phyloP scores from a whole-genome alignment of 2,329 filamentous ascomycete species.

The Tolypocladium amazonense region DNA sequence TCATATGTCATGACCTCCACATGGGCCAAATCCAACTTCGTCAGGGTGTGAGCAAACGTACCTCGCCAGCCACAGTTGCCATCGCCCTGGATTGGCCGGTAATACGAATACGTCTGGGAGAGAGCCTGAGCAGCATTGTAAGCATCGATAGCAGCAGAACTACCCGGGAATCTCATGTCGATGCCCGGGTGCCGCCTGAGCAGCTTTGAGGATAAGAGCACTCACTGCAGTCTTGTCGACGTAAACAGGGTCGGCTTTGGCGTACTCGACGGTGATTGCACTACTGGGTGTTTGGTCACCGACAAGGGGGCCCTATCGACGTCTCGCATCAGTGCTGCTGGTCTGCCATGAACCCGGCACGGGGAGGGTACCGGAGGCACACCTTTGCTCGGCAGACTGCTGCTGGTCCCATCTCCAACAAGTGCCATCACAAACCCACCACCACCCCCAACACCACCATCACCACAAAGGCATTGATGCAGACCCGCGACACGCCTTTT shows the following conservation, averaged over 20 bases:
- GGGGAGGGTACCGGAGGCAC: too few relatives aligned
- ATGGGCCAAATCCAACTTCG: too few relatives aligned
- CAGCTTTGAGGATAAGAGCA: conserved; percentile 9
- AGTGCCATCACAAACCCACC: too few relatives aligned
- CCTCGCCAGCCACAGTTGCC: conserved; percentile 98
- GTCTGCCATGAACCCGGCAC: too few relatives aligned
- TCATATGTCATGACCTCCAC: too few relatives aligned
- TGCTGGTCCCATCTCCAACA: too few relatives aligned
- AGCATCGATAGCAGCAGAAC: neutral
- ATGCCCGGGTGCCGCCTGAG: neutral
- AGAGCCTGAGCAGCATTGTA: conserved; percentile 48
- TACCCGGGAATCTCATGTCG: neutral
- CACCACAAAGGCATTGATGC: too few relatives aligned
- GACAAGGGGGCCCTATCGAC: conserved; percentile 65
- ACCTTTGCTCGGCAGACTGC: too few relatives aligned
- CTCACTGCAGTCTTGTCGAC: conserved; percentile 79
- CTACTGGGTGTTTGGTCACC: conserved; percentile 68
- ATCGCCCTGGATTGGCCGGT: conserved; percentile 80
- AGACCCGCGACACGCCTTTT: too few relatives aligned
- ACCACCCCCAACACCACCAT: too few relatives aligned
- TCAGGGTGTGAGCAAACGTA: conserved; percentile 33
- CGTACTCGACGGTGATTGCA: conserved; percentile 75
- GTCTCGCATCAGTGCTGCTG: neutral
- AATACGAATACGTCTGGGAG: conserved; percentile 75
- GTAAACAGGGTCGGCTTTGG: conserved; percentile 75